Percentiles rank a stretch among this genome's conserved stretches.
phyloP scores from a whole-genome alignment of 192 early-diverging fungal genomes.

The Coemansia sp. region DNA sequence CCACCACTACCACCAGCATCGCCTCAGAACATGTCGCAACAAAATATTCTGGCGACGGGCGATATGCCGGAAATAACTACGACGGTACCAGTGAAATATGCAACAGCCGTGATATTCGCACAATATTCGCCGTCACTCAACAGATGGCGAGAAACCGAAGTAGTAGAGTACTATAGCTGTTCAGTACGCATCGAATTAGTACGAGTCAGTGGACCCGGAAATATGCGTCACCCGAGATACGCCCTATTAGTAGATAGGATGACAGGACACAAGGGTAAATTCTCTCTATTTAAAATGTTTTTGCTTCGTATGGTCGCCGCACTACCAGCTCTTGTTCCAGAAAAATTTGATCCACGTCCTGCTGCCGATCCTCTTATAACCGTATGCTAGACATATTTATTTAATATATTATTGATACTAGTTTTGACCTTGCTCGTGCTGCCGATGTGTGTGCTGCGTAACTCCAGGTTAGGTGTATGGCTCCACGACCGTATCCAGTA shows the following conservation, averaged over 20 bases:
- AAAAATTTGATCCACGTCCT: constrained; percentile 11
- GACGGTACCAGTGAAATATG: constrained; percentile 32
- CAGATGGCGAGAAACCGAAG: constrained; percentile 44
- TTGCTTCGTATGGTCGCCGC: constrained; percentile 36
- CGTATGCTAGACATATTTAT: not conserved
- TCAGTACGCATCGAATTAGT: constrained; percentile 51
- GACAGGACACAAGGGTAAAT: constrained; percentile 51
- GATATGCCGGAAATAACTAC: constrained; percentile 11
- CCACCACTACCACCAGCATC: not conserved
- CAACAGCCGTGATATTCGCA: constrained; percentile 31
- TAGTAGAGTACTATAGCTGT: constrained; percentile 55
- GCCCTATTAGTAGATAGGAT: constrained; percentile 44
- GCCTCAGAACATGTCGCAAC: not conserved
- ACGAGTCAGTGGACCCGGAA: constrained; percentile 8
- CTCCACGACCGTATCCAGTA: constrained; percentile 64
- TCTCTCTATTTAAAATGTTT: constrained; percentile 33
- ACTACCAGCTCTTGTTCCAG: constrained; percentile 18
- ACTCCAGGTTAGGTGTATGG: constrained; percentile 72
- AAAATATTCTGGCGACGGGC: not conserved
- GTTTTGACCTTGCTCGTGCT: constrained; percentile 13
- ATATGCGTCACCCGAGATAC: constrained; percentile 19
- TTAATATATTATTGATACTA: not conserved
- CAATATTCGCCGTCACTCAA: constrained; percentile 56
- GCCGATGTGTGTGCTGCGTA: constrained; percentile 60
- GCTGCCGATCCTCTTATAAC: constrained; percentile 9